Evolutionary conservation across 2,329 filamentous ascomycete genomes (phyloP).

Genomic region (Colletotrichum spaethianum): DNA sequence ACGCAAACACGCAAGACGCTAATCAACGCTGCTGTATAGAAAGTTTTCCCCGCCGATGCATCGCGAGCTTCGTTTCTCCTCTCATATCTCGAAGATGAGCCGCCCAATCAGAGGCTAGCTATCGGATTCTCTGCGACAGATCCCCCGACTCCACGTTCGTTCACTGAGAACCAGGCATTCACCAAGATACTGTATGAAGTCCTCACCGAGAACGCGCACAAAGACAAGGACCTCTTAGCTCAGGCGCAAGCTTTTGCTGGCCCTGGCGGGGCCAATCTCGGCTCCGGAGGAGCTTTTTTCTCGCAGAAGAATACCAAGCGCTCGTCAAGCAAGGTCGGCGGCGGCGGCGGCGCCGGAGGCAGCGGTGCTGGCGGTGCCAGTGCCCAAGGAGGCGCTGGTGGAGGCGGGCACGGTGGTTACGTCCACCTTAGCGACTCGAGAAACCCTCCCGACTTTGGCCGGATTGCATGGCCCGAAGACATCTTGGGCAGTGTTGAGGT

Average conservation of each 20-base stretch:
- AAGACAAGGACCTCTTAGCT: conserved; percentile 68
- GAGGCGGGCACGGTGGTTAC: conserved; percentile 72
- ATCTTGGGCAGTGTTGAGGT: conserved; percentile 79
- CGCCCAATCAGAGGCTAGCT: conserved; percentile 67
- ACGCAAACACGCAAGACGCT: conserved; percentile 32
- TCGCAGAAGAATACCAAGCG: conserved; percentile 56
- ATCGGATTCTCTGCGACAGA: conserved; percentile 72
- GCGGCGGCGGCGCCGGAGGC: conserved; percentile 57
- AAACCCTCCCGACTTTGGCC: conserved; percentile 76
- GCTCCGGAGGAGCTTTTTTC: conserved; percentile 67
- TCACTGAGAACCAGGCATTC: conserved; percentile 72
- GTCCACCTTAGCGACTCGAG: conserved; percentile 76
- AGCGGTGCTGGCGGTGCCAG: conserved; percentile 69
- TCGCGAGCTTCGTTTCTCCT: conserved; percentile 66
- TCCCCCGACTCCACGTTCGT: conserved; percentile 74
- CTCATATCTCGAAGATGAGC: conserved; percentile 70
- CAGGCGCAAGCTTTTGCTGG: conserved; percentile 74
- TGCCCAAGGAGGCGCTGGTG: conserved; percentile 73
- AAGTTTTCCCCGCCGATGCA: conserved; percentile 67
- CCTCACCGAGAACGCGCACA: conserved; percentile 66
- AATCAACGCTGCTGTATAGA: conserved; percentile 55
- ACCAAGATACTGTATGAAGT: conserved; percentile 71
- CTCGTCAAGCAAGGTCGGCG: conserved; percentile 52
- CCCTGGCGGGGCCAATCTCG: conserved; percentile 67
- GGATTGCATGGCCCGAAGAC: conserved; percentile 79